Evolutionary conservation across 2,329 filamentous ascomycete species (phyloP), one percentile per base, ranked within the genome.

Genomic region (Westerdykella ornata): DNA sequence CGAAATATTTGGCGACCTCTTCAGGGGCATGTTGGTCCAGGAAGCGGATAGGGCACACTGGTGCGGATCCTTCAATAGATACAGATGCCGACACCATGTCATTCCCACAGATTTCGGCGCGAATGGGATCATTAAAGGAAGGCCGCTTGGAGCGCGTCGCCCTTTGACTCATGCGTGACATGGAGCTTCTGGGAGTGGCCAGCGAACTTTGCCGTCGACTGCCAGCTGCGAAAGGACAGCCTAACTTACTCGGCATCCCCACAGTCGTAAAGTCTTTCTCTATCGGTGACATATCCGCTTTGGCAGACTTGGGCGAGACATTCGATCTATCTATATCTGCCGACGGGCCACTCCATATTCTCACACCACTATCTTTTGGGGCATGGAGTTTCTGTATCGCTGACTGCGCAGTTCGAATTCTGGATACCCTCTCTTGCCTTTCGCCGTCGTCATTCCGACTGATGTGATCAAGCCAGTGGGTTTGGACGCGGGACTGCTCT

Each of bases 211-310:
- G 62, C 68, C 71, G 55, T 8, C 68, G 60, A 62, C 72, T 61
- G 36, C 65, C 55, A 32, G 69, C 69, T 32, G 78, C 82, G 65
- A 94, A 95, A 0, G 89, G 89, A 67, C 89, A 96, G 52, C 80
- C 78, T 38, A 96, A 71, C 49, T 77, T 78, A 53, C 88, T 86
- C 55, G 84, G 86, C 57, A 81, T 87, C 46, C 89, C 89, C 60
- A 82, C 74, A 26, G 89, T 84, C 14, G 89, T 96, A 57, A 95
- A 96, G 67, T 96, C 89, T 68, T 85, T 84, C 69, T 95, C 89
- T 59, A 94, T 54, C 4, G 64, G 64, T 22, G 68, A 68, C 41
- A 67, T 63, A 36, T 65, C 59, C 22, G 12, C 22, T 8, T 14
- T 14, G n/a, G n/a, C 4, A 33, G 30, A 7, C n/a, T 17, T 14